Evolutionary conservation across 2,329 filamentous ascomycete genomes (phyloP), one percentile per base, ranked within the genome.

Genomic region (Sporothrix dimorphospora): DNA sequence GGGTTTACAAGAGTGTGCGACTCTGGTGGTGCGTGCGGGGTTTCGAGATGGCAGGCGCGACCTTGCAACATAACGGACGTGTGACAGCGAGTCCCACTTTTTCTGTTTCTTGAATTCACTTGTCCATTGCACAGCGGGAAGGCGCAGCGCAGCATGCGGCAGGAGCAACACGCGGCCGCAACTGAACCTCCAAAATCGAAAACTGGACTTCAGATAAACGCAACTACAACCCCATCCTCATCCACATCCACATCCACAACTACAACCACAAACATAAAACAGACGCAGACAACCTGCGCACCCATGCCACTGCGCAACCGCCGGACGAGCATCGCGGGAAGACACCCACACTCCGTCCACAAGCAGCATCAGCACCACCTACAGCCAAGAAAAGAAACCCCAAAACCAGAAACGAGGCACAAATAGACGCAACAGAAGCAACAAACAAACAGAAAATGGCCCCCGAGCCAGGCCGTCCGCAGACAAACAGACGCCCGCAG

Each of bases 81-180:
- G 42, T 63, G 19, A 63, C n/a, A 24, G 57, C 57, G 30, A 30
- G 57, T 21, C n/a, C 57, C 57, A 63, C 57, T 63, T 63, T 63
- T 59, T 42, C 34, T 14, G n/a, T 11, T 14, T 40, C 63, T 34
- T 34, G 61, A 21, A 34, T 34, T 34, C 5, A 57, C 53, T 34
- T 51, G 5, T n/a, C 16, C 21, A 11, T 67, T 34, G 1, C 45
- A 66, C 61, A 45, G 24, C 61, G 61, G 61, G 61, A 66, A 49
- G 61, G 61, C 61, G 61, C 61, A 66, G 61, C 61, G 42, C 61
- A 49, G 42, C 21, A 66, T 42, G 61, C 61, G 61, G 61, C 47
- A 66, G 61, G 61, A 66, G 38, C 57, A 24, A 63, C n/a, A 24
- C 19, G 38, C 34, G 11, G 34, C 57, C 38, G 9, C 34, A 42